Evolutionary conservation across 179 eudicot genomes (phyloP), one percentile per base, ranked within the genome.

Genomic region (Beta lomatogona): DNA sequence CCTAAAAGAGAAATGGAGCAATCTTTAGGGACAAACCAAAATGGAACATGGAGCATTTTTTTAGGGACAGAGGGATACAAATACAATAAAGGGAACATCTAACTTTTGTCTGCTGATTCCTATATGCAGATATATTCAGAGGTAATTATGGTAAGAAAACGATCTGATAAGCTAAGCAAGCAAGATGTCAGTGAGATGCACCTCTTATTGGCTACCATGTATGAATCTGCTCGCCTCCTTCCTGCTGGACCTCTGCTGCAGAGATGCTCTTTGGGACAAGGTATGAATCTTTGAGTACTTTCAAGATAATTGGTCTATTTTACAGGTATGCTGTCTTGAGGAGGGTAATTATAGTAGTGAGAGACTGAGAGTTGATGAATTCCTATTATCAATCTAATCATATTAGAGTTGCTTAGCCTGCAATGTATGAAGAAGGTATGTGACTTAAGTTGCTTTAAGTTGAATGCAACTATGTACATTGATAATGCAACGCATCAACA

Each of bases 191-290:
- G 79, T 53, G 61, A 81, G 78, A 76, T 87, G 87, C 86, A 77
- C 83, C 80, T 87, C 78, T 77, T 88, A 80, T 72, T 90, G 85
- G 92, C 92, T 80, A 87, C 89, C 72, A 72, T 90, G 25, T 90
- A 88, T 84, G 92, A 90, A 79, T 87, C 91, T 46, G 85, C 90
- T 69, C 92, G 91, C 41, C 89, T 90, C 73, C 89, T 87, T 41
- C 91, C 92, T 79, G 88, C 91, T 66, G 92, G 92, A 53, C 88
- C 89, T 71, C 78, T 90, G 80, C 86, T 90, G 66, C 92, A 90
- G 80, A 88, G 92, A 83, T 87, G 91, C 72, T 87, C 91, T 36
- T 80, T 85, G 65, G 57, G 64, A 65, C 86, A 88, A 64, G 92
- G 92, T 90, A 84, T 79, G 77, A 44, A 25, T 16, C 63, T 73